Evolutionary conservation across 2,329 filamentous ascomycete genomes (phyloP).

Genomic region (Phialophora macrospora): DNA sequence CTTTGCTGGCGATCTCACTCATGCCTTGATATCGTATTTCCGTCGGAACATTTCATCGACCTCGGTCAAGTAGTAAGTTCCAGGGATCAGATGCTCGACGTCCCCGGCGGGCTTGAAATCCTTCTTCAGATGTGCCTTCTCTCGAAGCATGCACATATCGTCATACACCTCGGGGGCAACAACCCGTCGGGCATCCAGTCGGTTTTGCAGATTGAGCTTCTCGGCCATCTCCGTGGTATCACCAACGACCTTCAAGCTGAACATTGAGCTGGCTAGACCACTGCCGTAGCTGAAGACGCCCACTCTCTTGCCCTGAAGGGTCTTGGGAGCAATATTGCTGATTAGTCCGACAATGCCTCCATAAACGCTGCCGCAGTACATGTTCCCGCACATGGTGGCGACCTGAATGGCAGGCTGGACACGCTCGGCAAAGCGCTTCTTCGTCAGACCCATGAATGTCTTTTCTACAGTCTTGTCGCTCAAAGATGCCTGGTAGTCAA

Average conservation of each 20-base stretch:
- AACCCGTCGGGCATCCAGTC: slow-evolving; percentile 67
- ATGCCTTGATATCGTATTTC: slow-evolving; percentile 76
- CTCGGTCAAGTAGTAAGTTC: slow-evolving; percentile 78
- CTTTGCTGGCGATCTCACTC: slow-evolving; percentile 40
- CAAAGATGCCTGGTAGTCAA: slow-evolving; percentile 79
- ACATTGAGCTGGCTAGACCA: slow-evolving; percentile 74
- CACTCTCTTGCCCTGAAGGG: slow-evolving; percentile 72
- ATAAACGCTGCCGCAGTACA: slow-evolving; percentile 67
- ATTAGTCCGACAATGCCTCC: slow-evolving; percentile 64
- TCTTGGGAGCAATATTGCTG: slow-evolving; percentile 65
- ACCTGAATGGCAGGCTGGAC: slow-evolving; percentile 75
- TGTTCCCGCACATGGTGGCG: slow-evolving; percentile 73
- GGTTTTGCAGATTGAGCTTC: slow-evolving; percentile 70
- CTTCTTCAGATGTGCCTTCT: slow-evolving; percentile 83
- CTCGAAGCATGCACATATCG: slow-evolving; percentile 78
- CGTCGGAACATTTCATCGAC: slow-evolving; percentile 87
- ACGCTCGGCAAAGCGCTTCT: slow-evolving; percentile 82
- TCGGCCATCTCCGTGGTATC: slow-evolving; percentile 71
- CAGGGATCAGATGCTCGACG: slow-evolving; percentile 66
- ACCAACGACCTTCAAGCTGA: slow-evolving; percentile 69
- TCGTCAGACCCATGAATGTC: slow-evolving; percentile 80
- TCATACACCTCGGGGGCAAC: slow-evolving; percentile 76
- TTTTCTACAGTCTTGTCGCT: slow-evolving; percentile 84
- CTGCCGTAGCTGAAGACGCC: slow-evolving; percentile 81
- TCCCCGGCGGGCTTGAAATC: slow-evolving; percentile 73